Evolutionary conservation across 495 filamentous ascomycete genomes (phyloP).

Genomic region (Oleoguttula mirabilis): DNA sequence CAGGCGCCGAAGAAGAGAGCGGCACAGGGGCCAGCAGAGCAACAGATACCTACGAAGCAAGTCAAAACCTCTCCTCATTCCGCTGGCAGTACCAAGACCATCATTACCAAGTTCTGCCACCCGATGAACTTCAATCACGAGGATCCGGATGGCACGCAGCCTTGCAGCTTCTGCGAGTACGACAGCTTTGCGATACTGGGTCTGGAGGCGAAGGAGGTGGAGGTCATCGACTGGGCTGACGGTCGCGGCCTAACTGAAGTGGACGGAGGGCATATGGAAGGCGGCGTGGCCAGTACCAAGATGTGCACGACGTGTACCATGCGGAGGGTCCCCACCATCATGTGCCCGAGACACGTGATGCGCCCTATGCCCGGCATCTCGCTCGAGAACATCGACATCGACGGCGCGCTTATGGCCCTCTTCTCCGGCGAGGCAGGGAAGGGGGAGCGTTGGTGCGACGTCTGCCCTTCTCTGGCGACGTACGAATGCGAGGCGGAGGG

Average conservation of each 20-base stretch:
- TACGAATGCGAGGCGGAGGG: constrained; percentile 24
- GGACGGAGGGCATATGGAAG: constrained; percentile 24
- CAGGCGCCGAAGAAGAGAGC: neutral
- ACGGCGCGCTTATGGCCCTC: constrained; percentile 23
- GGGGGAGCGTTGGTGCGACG: constrained; percentile 30
- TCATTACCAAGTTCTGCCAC: constrained; percentile 31
- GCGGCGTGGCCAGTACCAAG: constrained; percentile 26
- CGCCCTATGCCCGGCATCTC: constrained; percentile 10
- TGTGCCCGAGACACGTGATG: constrained; percentile 28
- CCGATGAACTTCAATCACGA: constrained; percentile 32
- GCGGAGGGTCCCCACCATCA: constrained; percentile 25
- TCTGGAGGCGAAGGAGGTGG: constrained; percentile 23
- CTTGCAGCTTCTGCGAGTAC: constrained; percentile 34
- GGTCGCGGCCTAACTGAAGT: constrained; percentile 28
- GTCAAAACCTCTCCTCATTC: too few species aligned
- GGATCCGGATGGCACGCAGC: constrained; percentile 15
- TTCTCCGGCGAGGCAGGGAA: constrained; percentile 3
- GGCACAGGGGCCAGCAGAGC: neutral
- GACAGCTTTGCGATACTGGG: constrained; percentile 31
- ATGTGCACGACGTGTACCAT: constrained; percentile 34
- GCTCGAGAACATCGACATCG: constrained; percentile 18
- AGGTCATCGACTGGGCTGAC: constrained; percentile 24
- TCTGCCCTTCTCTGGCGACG: constrained; percentile 33
- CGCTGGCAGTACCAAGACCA: constrained; percentile 3
- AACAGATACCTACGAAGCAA: neutral